Base-by-base conservation (phyloP, 257 asterid species). In the Scutellaria barbata region DNA sequence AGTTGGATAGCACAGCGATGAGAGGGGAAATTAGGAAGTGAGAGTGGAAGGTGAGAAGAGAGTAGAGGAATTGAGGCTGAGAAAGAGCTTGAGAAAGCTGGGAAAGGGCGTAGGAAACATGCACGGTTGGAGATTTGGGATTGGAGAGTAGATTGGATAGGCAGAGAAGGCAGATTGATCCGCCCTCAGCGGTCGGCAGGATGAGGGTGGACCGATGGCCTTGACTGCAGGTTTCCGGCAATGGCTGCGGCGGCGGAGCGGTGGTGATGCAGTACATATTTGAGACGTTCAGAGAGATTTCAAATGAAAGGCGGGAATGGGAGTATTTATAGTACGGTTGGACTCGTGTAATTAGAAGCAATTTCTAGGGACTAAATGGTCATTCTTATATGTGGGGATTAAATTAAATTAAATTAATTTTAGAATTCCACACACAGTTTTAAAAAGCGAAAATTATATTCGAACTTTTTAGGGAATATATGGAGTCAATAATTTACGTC, bases 11-110 rank as follows among this genome's bases (percentile, higher is more conserved):
- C 16, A 84, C 82, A 5, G 74, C 45, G 55, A 94, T 74, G 12
- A 94, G 92, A 54, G 99, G 96, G 12, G 96, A 88, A 67, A 89
- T 77, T 39, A 94, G 96, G 85, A 91, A 91, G 77, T 91, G 93
- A 59, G 97, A 77, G 81, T 94, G 99, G 72, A 76, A 84, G 8
- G 81, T 75, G 65, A 89, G 81, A 58, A 89, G 83, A 37, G 86
- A 48, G 14, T 79, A 86, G 74, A 86, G 81, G 68, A 94, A 94
- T 0, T 82, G 92, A 9, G 89, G 85, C 78, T 94, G 96, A 4
- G 82, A 77, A 9, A 89, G 68, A 16, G 96, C 96, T 63, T 73
- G 88, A 45, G 93, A 86, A 72, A 94, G 91, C 86, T 94, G 98
- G 47, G 96, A 91, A 67, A 94, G 96, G 13, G 95, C 98, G 84